These are phyloP conservation scores for Geranium rotundifolium DNA, from an alignment of 345 rosid species.

Conservation along the genomic window DNA sequence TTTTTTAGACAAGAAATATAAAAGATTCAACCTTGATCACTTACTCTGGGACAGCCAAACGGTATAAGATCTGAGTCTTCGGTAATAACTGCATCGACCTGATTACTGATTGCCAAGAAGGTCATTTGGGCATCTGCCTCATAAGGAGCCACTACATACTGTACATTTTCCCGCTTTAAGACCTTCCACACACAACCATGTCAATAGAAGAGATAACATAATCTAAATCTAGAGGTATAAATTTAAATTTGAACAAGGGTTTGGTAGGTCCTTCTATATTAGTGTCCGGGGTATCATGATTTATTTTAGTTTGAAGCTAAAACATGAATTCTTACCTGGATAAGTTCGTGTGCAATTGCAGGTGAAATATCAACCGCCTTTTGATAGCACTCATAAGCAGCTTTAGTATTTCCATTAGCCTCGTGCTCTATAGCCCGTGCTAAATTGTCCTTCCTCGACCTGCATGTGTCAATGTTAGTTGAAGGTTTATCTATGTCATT, in stretches of 20 bases:
- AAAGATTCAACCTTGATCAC: slow-evolving; percentile 11
- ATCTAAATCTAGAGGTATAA: slow-evolving; percentile 2
- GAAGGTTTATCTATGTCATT: background rate
- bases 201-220: slow-evolving; percentile 10
- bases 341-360: slow-evolving; percentile 67
- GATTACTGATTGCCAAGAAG: slow-evolving; percentile 66
- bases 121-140: slow-evolving; percentile 99
- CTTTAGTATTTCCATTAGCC: slow-evolving; percentile 63
- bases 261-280: slow-evolving; percentile 1
- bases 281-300: background rate
- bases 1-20: background rate
- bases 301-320: background rate
- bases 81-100: slow-evolving; percentile 81
- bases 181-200: slow-evolving; percentile 40
- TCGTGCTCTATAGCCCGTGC: slow-evolving; percentile 79
- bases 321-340: slow-evolving; percentile 38
- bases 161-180: slow-evolving; percentile 58
- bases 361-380: slow-evolving; percentile 98
- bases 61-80: slow-evolving; percentile 99
- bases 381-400: slow-evolving; percentile 85
- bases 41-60: slow-evolving; percentile 93
- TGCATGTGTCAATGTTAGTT: slow-evolving; percentile 12
- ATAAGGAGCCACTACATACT: slow-evolving; percentile 81
- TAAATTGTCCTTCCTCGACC: slow-evolving; percentile 80
- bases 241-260: background rate